These are phyloP conservation scores for Linnemannia elongata DNA, from an alignment of 192 early-diverging fungal genomes.

Conservation along the genomic window DNA sequence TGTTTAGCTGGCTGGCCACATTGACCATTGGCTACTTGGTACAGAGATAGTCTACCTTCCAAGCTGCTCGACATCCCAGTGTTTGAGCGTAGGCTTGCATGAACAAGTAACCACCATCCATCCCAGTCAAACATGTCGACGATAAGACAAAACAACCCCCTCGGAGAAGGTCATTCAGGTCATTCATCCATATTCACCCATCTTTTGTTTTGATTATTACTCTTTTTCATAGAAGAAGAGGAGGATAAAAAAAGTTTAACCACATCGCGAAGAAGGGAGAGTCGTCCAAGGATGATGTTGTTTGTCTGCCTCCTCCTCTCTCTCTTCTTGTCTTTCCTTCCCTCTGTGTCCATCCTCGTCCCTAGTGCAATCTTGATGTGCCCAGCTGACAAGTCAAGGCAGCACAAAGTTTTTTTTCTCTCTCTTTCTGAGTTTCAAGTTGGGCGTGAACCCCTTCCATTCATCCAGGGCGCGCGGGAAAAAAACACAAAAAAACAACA, in stretches of 20 bases:
- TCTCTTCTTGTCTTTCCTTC: not conserved
- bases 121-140: not conserved
- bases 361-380: not conserved
- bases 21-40: not conserved
- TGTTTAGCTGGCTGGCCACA: no score
- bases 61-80: not conserved
- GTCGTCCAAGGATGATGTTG: not conserved
- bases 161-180: not conserved
- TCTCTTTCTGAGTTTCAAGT: not conserved
- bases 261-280: not conserved
- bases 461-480: conserved; percentile 6
- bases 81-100: not conserved
- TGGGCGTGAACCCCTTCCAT: not conserved
- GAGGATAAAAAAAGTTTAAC: not conserved
- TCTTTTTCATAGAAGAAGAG: not conserved
- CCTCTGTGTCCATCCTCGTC: not conserved
- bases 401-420: conserved; percentile 2
- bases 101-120: not conserved
- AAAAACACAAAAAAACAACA: not conserved
- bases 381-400: not conserved
- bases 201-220: not conserved
- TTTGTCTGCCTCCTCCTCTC: not conserved
- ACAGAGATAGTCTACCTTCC: no score
- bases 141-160: not conserved
- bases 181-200: not conserved